A percentile compares a stretch with the other conserved stretches of the same genome.
These are phyloP conservation scores for Lunasporangiospora selenospora DNA, from an alignment of 192 early-diverging fungal species.

Conservation along the genomic window DNA sequence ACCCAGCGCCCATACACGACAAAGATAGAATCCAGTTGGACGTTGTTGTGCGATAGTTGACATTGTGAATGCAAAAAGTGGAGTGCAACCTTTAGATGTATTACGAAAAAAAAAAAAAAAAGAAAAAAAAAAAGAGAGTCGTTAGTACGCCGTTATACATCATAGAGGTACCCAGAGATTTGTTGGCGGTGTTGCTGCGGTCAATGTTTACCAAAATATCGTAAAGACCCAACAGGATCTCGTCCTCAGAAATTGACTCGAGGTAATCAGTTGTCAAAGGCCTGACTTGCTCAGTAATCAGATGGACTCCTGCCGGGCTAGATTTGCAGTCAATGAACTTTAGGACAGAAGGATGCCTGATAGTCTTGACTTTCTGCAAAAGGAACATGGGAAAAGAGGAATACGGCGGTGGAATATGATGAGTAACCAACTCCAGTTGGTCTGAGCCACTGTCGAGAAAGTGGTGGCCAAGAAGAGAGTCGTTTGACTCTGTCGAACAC, in stretches of 20 bases:
- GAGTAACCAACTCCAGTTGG: too few relatives aligned
- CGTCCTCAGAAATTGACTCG: constrained; percentile 31
- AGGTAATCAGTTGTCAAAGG: constrained; percentile 39
- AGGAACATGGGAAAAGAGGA: too few relatives aligned
- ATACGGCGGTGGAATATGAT: too few relatives aligned
- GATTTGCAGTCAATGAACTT: constrained; percentile 46
- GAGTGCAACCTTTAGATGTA: constrained; percentile 40
- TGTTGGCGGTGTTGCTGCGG: too few relatives aligned
- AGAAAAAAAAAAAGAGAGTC: too few relatives aligned
- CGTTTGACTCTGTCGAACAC: too few relatives aligned
- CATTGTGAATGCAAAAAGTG: constrained; percentile 49
- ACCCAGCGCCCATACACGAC: constrained; percentile 47
- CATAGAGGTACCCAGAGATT: too few relatives aligned
- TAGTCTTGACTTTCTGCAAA: constrained; percentile 47
- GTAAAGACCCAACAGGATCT: constrained; percentile 41
- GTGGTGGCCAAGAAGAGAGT: too few relatives aligned
- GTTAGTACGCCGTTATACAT: too few relatives aligned
- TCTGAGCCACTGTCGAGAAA: too few relatives aligned
- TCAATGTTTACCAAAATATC: constrained; percentile 48
- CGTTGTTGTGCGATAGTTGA: constrained; percentile 44
- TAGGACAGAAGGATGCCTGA: constrained; percentile 43
- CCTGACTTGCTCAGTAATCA: constrained; percentile 34
- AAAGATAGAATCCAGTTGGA: constrained; percentile 41
- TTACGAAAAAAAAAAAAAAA: not conserved
- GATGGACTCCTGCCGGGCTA: constrained; percentile 33